Evolutionary conservation across 2,329 filamentous ascomycete species (phyloP).

Genomic region (Sphaerulina vaccinii): DNA sequence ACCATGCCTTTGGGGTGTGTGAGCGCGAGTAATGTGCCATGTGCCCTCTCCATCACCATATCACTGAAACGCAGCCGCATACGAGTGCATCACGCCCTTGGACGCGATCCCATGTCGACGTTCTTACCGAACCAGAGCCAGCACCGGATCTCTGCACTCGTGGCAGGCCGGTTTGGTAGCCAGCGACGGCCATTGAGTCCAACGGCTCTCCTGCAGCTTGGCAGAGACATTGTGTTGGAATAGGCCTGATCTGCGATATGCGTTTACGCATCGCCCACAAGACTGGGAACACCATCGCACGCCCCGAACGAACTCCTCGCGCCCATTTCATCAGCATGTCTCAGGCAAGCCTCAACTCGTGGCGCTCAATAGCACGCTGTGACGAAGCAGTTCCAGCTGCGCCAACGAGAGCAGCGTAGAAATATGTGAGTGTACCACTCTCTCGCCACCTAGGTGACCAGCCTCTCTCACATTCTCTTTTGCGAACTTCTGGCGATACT

Average conservation of each 20-base stretch:
- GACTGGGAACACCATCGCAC: not conserved
- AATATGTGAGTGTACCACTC: too few species aligned
- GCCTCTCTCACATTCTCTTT: not conserved
- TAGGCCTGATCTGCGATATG: not conserved
- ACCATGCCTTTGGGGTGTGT: too few species aligned
- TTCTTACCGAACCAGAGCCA: not conserved
- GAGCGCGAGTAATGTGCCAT: too few species aligned
- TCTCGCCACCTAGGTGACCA: too few species aligned
- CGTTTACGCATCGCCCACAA: not conserved
- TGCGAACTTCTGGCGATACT: not conserved
- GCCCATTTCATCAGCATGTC: not conserved
- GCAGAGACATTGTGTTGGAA: not conserved
- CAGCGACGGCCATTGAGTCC: too few species aligned
- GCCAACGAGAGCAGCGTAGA: not conserved
- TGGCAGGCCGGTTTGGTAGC: not conserved
- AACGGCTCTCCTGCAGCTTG: not conserved
- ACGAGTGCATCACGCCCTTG: too few species aligned
- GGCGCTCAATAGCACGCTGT: not conserved
- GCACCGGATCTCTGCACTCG: too few species aligned
- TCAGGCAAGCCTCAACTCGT: constrained; percentile 1
- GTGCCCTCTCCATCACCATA: too few species aligned
- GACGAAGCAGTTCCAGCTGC: not conserved
- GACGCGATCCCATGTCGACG: not conserved
- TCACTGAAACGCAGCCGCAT: too few species aligned
- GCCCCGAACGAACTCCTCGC: not conserved